phyloP scores from a whole-genome alignment of 1,284 basidiomycete genomes.

The Tetrapyrgos nigripes region DNA sequence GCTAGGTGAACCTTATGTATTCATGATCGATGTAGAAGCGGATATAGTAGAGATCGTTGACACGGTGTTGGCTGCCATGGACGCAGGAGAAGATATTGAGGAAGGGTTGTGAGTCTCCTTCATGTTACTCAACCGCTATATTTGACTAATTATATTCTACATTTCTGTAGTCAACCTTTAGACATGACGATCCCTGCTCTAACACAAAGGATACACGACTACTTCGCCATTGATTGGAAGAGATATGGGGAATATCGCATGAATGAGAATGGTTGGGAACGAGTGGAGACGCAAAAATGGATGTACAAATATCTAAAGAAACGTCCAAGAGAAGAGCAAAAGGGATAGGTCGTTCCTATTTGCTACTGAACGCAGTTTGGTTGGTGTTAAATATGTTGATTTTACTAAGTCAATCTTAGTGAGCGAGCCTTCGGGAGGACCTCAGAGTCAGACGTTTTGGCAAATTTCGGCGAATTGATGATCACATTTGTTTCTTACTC shows the following conservation, averaged over 20 bases:
- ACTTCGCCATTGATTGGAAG: conserved; percentile 12
- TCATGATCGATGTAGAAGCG: background rate
- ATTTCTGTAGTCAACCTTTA: conserved; percentile 1
- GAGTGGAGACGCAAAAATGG: conserved; percentile 1
- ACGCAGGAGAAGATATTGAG: background rate
- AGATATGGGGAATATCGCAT: conserved; percentile 1
- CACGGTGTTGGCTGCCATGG: background rate
- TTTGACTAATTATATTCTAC: no score
- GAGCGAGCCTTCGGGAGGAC: no score
- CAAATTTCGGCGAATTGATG: no score
- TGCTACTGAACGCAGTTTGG: no score
- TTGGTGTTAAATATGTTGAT: no score
- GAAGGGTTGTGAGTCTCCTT: background rate
- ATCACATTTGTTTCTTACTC: no score
- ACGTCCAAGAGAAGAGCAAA: background rate
- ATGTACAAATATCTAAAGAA: conserved; percentile 1
- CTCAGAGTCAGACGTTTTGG: no score
- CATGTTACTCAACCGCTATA: no score
- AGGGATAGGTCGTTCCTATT: background rate
- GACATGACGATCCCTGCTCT: conserved; percentile 11
- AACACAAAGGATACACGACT: conserved; percentile 4
- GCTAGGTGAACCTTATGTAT: conserved; percentile 11
- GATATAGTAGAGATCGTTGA: background rate
- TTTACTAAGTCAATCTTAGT: no score
- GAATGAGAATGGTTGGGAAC: conserved; percentile 1